Percentiles rank a stretch among this genome's conserved stretches.
These are phyloP conservation scores for Rhodosporidiobolus odoratus DNA, from an alignment of 768 basidiomycete species.

Conservation along the genomic window DNA sequence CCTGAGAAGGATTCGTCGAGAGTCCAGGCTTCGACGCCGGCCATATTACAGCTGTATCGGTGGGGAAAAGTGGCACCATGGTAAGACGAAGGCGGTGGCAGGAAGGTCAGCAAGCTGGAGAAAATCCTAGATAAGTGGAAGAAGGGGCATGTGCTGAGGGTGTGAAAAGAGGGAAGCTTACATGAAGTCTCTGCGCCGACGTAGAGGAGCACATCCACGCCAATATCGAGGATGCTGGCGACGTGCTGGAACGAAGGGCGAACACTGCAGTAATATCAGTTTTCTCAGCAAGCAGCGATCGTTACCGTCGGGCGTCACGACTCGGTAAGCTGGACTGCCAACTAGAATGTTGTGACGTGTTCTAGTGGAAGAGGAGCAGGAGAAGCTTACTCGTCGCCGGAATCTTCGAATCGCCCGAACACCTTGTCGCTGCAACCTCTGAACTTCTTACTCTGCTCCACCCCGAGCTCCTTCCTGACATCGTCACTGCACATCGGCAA, in stretches of 20 bases:
- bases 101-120: background rate
- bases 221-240: constrained; percentile 34
- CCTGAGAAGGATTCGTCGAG: background rate
- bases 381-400: constrained; percentile 35
- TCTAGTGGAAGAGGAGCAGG: background rate
- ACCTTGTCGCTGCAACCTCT: constrained; percentile 37
- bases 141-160: background rate
- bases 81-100: background rate
- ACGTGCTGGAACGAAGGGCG: constrained; percentile 34
- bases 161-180: background rate
- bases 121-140: too few species aligned
- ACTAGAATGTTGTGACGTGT: too few species aligned
- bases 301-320: too few species aligned
- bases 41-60: constrained; percentile 22
- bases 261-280: background rate
- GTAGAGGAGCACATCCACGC: constrained; percentile 35
- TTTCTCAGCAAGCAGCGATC: too few species aligned
- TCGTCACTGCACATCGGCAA: background rate
- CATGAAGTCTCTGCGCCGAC: constrained; percentile 38
- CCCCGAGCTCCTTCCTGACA: constrained; percentile 34
- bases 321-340: too few species aligned
- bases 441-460: constrained; percentile 30
- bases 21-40: constrained; percentile 35
- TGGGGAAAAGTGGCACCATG: background rate
- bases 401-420: constrained; percentile 31